These are phyloP conservation scores for Hemerocallis citrina DNA, from an alignment of 106 monocot species.

Conservation along the genomic window DNA sequence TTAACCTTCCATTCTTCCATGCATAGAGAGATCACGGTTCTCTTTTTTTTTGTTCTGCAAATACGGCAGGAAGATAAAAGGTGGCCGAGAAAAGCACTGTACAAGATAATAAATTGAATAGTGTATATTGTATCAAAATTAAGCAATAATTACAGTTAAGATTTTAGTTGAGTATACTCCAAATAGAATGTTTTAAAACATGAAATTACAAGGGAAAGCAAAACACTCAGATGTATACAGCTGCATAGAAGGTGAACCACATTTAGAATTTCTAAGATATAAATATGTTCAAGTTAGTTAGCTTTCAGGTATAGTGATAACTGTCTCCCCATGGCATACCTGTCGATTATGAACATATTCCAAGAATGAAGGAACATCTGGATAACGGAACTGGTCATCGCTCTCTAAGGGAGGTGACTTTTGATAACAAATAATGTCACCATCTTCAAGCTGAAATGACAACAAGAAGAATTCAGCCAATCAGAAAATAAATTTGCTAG, in stretches of 20 bases:
- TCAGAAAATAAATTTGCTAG: neutral
- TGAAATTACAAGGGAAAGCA: neutral
- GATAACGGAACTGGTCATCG: constrained; percentile 45
- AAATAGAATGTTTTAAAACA: neutral
- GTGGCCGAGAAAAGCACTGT: neutral
- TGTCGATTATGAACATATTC: constrained; percentile 96
- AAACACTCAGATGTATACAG: neutral
- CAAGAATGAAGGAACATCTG: constrained; percentile 84
- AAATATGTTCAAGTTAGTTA: neutral
- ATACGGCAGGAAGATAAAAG: too few relatives aligned
- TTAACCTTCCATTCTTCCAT: too few relatives aligned
- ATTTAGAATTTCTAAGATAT: neutral
- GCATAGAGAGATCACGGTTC: too few relatives aligned
- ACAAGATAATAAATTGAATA: neutral
- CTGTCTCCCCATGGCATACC: constrained; percentile 23
- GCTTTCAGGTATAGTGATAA: neutral
- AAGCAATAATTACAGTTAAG: neutral
- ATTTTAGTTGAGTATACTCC: neutral
- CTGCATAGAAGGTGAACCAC: neutral
- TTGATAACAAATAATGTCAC: constrained; percentile 92
- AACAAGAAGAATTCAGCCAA: neutral
- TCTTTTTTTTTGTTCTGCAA: too few relatives aligned
- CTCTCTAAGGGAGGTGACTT: constrained; percentile 39
- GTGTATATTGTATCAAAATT: neutral
- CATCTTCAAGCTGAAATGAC: constrained; percentile 84